Base-by-base conservation (phyloP, 2,329 filamentous ascomycete genomes). In the Sarocladium brachiariae region DNA sequence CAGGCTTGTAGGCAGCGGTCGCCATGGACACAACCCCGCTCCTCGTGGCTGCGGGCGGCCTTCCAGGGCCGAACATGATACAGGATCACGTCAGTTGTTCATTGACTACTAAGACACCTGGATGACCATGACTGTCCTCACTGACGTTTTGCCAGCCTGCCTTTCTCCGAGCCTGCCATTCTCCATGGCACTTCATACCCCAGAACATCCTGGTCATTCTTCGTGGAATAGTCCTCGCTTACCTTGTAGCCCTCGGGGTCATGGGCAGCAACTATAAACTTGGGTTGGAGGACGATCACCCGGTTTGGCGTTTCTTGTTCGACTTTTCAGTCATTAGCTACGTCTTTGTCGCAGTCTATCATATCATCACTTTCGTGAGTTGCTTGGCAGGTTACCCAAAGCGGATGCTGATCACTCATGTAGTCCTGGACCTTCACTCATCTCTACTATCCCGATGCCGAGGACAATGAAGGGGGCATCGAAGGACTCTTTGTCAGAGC, bases 391-490 rank as follows among this genome's bases (percentile, higher is more conserved):
- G 27, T 18, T 19, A n/a, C n/a, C n/a, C 5, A 19, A 38, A 18
- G 33, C 24, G 21, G 10, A 31, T 10, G 25, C 27, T 47, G 43
- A 47, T 25, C 3, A 31, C 7, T 23, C 6, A 5, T 11, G 45
- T 50, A 78, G 75, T 63, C 63, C 24, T 79, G 75, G 75, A 77
- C 74, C 0, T 73, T 72, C 47, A 75, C 75, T 45, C 76, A 79
- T 55, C 63, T 77, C 24, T 71, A 76, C 57, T 71, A 70, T 49
- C 74, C 74, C 1, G 65, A 70, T 9, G 56, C 64, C 8, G 67
- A 72, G 16, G 61, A 69, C 0, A 57, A 63, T 30, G 66, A 63
- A 53, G 67, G 59, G 30, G 59, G 60, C 8, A 61, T 65, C 56
- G 70, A 69, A 56, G 63, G 64, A 19, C 61, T 55, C 31, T 54